Evolutionary conservation across 139 green algal genomes (phyloP).

Genomic region (Chlorella sp.): DNA sequence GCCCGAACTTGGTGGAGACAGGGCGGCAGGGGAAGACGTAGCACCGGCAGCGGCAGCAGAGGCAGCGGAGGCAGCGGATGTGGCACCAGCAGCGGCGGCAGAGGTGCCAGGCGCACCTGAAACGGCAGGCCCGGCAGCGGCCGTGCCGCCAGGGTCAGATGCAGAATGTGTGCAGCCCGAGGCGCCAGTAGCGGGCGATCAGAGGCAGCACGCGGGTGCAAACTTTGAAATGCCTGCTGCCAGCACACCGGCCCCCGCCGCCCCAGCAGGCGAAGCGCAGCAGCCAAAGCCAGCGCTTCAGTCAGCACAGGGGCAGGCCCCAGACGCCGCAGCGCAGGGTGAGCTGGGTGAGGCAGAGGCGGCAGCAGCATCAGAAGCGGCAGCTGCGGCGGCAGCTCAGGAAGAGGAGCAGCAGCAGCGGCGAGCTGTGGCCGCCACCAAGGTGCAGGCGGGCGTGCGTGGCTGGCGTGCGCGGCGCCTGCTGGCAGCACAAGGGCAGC

Average conservation of each 20-base stretch:
- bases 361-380: background rate
- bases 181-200: too few species aligned
- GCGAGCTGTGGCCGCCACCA: constrained; percentile 70
- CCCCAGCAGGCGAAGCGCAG: background rate
- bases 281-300: background rate
- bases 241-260: background rate
- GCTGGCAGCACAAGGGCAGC: constrained; percentile 53
- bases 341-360: background rate
- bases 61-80: background rate
- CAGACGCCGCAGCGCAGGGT: too few species aligned
- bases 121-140: background rate
- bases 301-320: too few species aligned
- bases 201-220: too few species aligned
- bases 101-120: background rate
- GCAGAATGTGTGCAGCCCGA: too few species aligned
- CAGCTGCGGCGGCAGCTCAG: background rate
- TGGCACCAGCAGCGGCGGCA: background rate
- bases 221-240: too few species aligned
- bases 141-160: background rate
- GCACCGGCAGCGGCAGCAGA: constrained; percentile 54
- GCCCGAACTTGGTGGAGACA: background rate
- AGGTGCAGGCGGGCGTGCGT: constrained; percentile 76
- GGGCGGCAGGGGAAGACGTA: constrained; percentile 46
- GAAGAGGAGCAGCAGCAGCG: background rate
- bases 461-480: constrained; percentile 71